These are phyloP conservation scores for Stramenopiles sp. DNA, from an alignment of 352 stramenopile genomes.

Conservation along the genomic window DNA sequence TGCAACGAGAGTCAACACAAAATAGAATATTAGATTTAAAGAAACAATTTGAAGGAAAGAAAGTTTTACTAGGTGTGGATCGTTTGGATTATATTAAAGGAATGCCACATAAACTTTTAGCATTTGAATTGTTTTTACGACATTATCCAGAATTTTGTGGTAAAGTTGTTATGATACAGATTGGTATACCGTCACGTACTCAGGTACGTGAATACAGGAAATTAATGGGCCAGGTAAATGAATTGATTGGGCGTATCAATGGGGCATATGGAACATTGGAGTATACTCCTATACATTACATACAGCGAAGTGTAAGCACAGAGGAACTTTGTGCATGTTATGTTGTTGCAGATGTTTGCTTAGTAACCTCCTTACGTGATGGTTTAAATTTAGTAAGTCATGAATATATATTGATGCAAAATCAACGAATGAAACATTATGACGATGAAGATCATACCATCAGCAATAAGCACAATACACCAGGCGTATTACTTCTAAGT, in stretches of 20 bases:
- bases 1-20: conserved; percentile 30
- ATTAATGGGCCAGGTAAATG: conserved; percentile 49
- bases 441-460: neutral
- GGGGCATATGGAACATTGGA: conserved; percentile 51
- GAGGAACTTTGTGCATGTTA: conserved; percentile 61
- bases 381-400: conserved; percentile 69
- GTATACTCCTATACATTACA: conserved; percentile 63
- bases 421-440: conserved; percentile 7
- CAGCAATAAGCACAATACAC: conserved; percentile 47
- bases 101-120: conserved; percentile 53
- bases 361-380: conserved; percentile 63
- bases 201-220: conserved; percentile 58
- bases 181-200: conserved; percentile 63
- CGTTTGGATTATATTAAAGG: conserved; percentile 35
- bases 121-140: conserved; percentile 54
- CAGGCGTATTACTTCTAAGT: conserved; percentile 54
- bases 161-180: conserved; percentile 75
- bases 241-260: conserved; percentile 63
- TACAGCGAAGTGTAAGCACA: conserved; percentile 45
- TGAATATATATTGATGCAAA: conserved; percentile 64
- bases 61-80: conserved; percentile 3
- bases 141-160: conserved; percentile 57
- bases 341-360: conserved; percentile 56
- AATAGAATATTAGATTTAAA: conserved; percentile 36
- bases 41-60: conserved; percentile 29